A percentile compares a stretch with the other conserved stretches of the same genome.
These are phyloP conservation scores for Amanita pallidorosea DNA, from an alignment of 768 basidiomycete species.

Conservation along the genomic window DNA sequence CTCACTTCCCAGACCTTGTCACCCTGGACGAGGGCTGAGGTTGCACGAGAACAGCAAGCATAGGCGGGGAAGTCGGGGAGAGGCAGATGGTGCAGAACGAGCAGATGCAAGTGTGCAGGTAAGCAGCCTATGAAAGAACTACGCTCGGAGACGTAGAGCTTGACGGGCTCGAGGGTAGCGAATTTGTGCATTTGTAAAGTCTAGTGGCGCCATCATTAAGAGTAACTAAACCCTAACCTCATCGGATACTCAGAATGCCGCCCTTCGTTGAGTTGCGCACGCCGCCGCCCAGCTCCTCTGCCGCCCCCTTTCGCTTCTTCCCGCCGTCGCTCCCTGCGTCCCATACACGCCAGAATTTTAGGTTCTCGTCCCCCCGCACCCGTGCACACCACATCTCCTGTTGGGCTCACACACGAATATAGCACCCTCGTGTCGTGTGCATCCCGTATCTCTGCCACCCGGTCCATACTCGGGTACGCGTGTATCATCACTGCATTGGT, in stretches of 20 bases:
- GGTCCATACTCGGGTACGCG: slow-evolving; percentile 75
- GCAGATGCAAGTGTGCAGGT: slow-evolving; percentile 66
- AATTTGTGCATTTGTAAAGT: slow-evolving; percentile 65
- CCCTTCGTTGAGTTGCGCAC: slow-evolving; percentile 36
- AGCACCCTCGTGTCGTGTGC: slow-evolving; percentile 91
- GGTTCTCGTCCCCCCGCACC: slow-evolving; percentile 91
- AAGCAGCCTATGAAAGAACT: slow-evolving; percentile 57
- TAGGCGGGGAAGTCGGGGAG: slow-evolving; percentile 76
- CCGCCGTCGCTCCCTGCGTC: slow-evolving; percentile 36
- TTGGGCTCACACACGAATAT: slow-evolving; percentile 76
- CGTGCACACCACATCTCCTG: slow-evolving; percentile 85
- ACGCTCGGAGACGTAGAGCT: slow-evolving; percentile 26
- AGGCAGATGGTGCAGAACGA: slow-evolving; percentile 64
- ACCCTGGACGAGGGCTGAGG: slow-evolving; percentile 51
- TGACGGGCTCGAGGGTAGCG: slow-evolving; percentile 70
- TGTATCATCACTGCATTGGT: slow-evolving; percentile 77
- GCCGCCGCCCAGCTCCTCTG: slow-evolving; percentile 24
- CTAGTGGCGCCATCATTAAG: background rate
- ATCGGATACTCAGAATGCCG: slow-evolving; percentile 37
- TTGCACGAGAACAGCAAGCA: slow-evolving; percentile 52
- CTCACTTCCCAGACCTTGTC: slow-evolving; percentile 72
- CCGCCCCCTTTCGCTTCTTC: slow-evolving; percentile 40
- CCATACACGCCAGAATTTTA: slow-evolving; percentile 95
- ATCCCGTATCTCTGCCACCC: slow-evolving; percentile 76
- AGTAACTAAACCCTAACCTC: background rate